Evolutionary conservation across 2,329 filamentous ascomycete genomes (phyloP), one percentile per base, ranked within the genome.

Genomic region (Chaetothyriales sp.): DNA sequence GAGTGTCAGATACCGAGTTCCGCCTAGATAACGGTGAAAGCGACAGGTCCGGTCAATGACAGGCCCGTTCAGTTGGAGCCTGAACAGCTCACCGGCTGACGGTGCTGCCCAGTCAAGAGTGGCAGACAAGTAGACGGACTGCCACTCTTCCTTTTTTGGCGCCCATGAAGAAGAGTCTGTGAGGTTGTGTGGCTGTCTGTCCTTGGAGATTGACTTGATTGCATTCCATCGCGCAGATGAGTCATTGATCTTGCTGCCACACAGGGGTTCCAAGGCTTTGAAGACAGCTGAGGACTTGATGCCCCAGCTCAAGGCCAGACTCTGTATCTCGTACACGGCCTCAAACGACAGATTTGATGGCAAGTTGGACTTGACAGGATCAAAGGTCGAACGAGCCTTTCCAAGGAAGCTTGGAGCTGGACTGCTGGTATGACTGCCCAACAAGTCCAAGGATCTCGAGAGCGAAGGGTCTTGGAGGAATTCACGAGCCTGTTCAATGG

Each of bases 21-120:
- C 66, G 3, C 71, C 71, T 55, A 71, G 73, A 26, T 68, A 65
- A 18, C 71, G 64, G 47, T 68, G 64, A 32, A 74, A 68, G 1
- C 71, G 69, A 60, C 69, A 71, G 9, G 68, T 66, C 47, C 62
- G 50, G 18, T 73, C 70, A 3, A 64, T 54, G 47, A 66, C 68
- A 1, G 73, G 56, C 0, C 70, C 65, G 20, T 69, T 68, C 20
- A 72, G 56, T 12, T 50, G 64, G 26, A 73, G 54, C 39, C 65
- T 65, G 32, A 72, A 63, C 5, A 68, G 60, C 0, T 66, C 63
- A 3, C 58, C 49, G 43, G 68, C 62, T 2, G 55, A 49, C 36
- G 62, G 53, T 7, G 59, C 50, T 44, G 64, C 63, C 65, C 68
- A 71, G 3, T 66, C 61, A 22, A 74, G 54, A 5, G 64, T 61